These are phyloP conservation scores for Sporopachydermia cereana DNA, from an alignment of 1,139 yeast species.

Conservation along the genomic window DNA sequence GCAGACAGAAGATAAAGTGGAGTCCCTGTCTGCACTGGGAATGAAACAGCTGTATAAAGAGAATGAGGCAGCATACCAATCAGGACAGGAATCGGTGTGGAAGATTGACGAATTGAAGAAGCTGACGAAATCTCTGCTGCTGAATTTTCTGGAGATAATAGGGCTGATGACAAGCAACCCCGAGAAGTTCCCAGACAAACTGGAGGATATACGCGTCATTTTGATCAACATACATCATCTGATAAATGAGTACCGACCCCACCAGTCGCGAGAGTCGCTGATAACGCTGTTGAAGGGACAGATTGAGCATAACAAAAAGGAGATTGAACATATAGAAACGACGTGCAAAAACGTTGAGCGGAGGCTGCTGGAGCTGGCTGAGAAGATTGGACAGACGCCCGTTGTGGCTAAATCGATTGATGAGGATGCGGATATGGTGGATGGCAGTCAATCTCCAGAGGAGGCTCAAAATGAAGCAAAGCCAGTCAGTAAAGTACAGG, in stretches of 20 bases:
- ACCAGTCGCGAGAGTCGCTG: conserved; percentile 75
- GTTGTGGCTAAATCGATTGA: conserved; percentile 16
- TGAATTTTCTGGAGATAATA: conserved; percentile 62
- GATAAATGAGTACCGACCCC: conserved; percentile 77
- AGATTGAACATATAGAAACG: conserved; percentile 39
- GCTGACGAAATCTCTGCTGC: conserved; percentile 52
- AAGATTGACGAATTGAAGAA: conserved; percentile 59
- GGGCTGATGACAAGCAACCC: conserved; percentile 68
- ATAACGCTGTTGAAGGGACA: conserved; percentile 59
- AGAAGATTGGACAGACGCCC: conserved; percentile 16
- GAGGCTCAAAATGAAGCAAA: not conserved
- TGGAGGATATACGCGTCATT: conserved; percentile 63
- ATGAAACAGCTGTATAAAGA: conserved; percentile 48
- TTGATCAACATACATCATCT: conserved; percentile 76
- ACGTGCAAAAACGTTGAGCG: conserved; percentile 34
- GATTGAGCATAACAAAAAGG: conserved; percentile 39
- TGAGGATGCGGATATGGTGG: conserved; percentile 10
- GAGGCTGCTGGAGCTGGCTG: conserved; percentile 25
- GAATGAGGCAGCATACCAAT: conserved; percentile 11
- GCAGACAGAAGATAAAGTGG: conserved; percentile 63
- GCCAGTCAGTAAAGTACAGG: not conserved
- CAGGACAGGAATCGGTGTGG: conserved; percentile 29
- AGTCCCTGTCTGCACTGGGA: conserved; percentile 55
- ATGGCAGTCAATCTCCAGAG: conserved; percentile 5
- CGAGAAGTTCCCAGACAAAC: conserved; percentile 44